Conservation (phyloP, 1,284 basidiomycete species). For the Tilletia setariae region DNA sequence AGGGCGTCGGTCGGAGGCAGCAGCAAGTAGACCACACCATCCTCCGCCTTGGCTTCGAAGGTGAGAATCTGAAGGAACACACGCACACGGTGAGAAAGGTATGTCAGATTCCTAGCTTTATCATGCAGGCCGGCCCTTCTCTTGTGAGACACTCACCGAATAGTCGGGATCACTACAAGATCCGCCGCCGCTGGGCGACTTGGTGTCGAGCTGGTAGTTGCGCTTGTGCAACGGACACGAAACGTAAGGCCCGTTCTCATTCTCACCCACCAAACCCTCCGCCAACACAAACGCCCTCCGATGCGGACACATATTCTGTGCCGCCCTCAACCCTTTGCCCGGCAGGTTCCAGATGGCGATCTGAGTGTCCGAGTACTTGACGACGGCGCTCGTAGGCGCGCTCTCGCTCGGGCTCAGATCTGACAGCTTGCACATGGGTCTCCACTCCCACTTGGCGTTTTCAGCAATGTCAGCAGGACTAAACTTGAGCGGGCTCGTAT, state of each 20-base stretch:
- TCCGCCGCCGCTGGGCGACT: conserved; percentile 58
- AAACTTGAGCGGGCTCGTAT: conserved; percentile 60
- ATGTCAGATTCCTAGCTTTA: too few relatives aligned
- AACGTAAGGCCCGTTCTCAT: conserved; percentile 40
- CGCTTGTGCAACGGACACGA: conserved; percentile 69
- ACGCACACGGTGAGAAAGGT: not conserved
- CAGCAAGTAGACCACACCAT: conserved; percentile 59
- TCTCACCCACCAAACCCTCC: conserved; percentile 61
- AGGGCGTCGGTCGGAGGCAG: conserved; percentile 64
- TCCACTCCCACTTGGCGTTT: conserved; percentile 65
- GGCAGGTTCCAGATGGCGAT: conserved; percentile 68
- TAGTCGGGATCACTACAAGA: conserved; percentile 68
- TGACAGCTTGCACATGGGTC: conserved; percentile 59
- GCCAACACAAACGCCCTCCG: conserved; percentile 70
- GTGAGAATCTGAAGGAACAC: conserved; percentile 59
- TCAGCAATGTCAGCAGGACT: conserved; percentile 57
- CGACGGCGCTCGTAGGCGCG: conserved; percentile 61
- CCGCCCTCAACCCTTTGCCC: conserved; percentile 63
- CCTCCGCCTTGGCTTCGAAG: conserved; percentile 64
- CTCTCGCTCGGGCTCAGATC: conserved; percentile 62
- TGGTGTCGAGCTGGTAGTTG: conserved; percentile 62
- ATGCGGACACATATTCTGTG: conserved; percentile 69
- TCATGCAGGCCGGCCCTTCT: too few relatives aligned
- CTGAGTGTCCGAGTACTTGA: conserved; percentile 71
- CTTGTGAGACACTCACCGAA: conserved; percentile 20